phyloP scores from a whole-genome alignment of 768 basidiomycete species.

The Leccinum broughii region DNA sequence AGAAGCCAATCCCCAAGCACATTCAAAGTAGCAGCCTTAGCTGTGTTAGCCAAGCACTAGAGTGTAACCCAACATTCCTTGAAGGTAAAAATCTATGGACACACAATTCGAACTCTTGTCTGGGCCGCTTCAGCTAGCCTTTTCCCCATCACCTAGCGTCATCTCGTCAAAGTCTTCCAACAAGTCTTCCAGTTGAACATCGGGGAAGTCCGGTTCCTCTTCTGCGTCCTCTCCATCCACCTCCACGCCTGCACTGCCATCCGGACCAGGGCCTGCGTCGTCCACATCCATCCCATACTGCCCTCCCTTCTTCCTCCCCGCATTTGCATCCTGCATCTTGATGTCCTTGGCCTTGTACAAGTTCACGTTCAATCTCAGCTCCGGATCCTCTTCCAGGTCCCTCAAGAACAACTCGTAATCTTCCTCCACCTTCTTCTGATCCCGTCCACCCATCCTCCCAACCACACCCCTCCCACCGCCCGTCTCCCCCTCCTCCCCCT shows the following conservation, averaged over 20 bases:
- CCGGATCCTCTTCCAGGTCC: constrained; percentile 93
- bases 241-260: constrained; percentile 19
- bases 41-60: not conserved
- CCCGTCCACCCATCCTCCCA: constrained; percentile 85
- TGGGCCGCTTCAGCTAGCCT: not conserved
- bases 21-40: not conserved
- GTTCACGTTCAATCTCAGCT: constrained; percentile 84
- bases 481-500: constrained; percentile 82
- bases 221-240: constrained; percentile 47
- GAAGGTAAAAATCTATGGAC: no score
- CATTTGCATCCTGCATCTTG: constrained; percentile 46
- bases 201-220: constrained; percentile 86
- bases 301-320: constrained; percentile 24
- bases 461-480: constrained; percentile 81
- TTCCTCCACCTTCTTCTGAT: constrained; percentile 90
- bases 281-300: constrained; percentile 68
- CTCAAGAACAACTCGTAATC: constrained; percentile 96
- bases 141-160: constrained; percentile 57
- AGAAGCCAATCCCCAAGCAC: no score
- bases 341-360: constrained; percentile 73
- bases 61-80: not conserved
- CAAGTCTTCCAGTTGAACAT: constrained; percentile 80
- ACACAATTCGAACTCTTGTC: not conserved
- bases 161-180: constrained; percentile 92
- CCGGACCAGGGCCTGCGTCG: constrained; percentile 35